Percentiles rank a stretch among this genome's conserved stretches.
Conservation (phyloP, 176 grass and related monocot species). For the Eleusine coracana region DNA sequence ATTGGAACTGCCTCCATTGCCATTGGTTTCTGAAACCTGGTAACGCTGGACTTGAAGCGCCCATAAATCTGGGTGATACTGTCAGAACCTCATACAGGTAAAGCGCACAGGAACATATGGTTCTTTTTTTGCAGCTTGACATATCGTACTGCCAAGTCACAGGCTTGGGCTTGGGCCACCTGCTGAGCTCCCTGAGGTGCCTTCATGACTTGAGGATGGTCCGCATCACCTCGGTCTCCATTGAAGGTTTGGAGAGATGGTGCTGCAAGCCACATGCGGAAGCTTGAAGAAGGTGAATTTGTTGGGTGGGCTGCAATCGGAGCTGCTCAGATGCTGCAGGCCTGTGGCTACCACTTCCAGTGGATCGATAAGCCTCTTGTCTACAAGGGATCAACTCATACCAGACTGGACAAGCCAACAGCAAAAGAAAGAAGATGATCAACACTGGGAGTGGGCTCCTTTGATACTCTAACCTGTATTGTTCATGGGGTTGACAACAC, state of each 20-base stretch:
- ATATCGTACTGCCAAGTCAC: conserved; percentile 80
- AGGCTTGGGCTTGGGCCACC: conserved; percentile 58
- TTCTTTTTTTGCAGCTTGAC: conserved; percentile 57
- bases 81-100: conserved; percentile 82
- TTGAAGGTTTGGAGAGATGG: conserved; percentile 60
- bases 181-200: conserved; percentile 66
- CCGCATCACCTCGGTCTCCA: conserved; percentile 59
- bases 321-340: conserved; percentile 55
- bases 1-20: conserved; percentile 59
- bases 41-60: conserved; percentile 71
- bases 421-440: not conserved
- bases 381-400: conserved; percentile 13
- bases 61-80: conserved; percentile 67
- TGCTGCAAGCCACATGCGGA: conserved; percentile 44
- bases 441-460: not conserved
- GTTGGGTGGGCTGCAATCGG: conserved; percentile 46
- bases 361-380: conserved; percentile 63
- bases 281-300: conserved; percentile 83
- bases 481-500: not conserved
- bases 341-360: conserved; percentile 51
- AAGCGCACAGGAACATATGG: not conserved
- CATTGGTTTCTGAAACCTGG: conserved; percentile 53
- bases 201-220: conserved; percentile 81
- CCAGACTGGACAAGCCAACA: not conserved
- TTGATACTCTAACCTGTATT: not conserved